Evolutionary conservation across 163 green algal species (phyloP), one percentile per base, ranked within the genome.

Genomic region (Chlamydomonas reinhardtii): DNA sequence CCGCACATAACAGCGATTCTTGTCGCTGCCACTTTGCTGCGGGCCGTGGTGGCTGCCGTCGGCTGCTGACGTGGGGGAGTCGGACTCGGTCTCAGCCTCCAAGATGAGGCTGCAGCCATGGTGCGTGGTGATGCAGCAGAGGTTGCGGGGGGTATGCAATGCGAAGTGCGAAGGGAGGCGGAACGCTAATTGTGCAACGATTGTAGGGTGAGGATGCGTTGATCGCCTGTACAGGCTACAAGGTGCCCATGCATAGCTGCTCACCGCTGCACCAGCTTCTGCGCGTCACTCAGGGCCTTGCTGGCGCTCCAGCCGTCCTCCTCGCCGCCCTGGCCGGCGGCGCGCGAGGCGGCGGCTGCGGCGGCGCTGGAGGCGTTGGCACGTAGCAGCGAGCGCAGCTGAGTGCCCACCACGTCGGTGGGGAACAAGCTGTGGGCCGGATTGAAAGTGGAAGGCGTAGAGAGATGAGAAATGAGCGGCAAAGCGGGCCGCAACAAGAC

Each of bases 301-400:
- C 37, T 65, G 35, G 76, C 62, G 27, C 48, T 64, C 76, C 76
- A 83, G 1, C 73, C 35, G 29, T 83, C 76, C 27, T 66, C 59
- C 20, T 66, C 59, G 59, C 24, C 25, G 25, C 24, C 59, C 59
- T 14, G 22, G 59, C 48, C 48, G 48, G 12, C 48, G 14, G 48
- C 48, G 48, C 48, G 48, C 14, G 34, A n/a, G 6, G 43, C 17
- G 4, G 65, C 31, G 5, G 62, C 62, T 27, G 20, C 34, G 37
- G 62, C 76, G 34, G 48, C 39, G 11, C 62, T 62, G 19, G 24
- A 39, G 48, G 20, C 43, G 20, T 48, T 37, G 22, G 77, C 34
- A 22, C 65, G 64, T 8, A 84, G 65, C 12, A 84, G 77, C 43
- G 72, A 73, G 39, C 75, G 54, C 64, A 84, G 77, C 64, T 84